phyloP scores from a whole-genome alignment of 2,329 filamentous ascomycete genomes.

The Colletotrichum scovillei region DNA sequence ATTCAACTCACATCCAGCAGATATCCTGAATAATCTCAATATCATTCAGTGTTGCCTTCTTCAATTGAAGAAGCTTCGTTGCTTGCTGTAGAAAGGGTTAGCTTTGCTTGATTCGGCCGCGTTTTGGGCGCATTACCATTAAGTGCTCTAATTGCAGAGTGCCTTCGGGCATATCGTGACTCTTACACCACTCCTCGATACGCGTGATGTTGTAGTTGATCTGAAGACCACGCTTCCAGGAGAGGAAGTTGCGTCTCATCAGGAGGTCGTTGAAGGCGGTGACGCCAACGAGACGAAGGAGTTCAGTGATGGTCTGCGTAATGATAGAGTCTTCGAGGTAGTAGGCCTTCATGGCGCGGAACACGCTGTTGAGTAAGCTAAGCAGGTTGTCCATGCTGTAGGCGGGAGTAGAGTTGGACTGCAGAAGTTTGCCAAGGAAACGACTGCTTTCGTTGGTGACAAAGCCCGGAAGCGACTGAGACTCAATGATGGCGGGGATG shows the following conservation, averaged over 20 bases:
- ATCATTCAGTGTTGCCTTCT: slow-evolving; percentile 98
- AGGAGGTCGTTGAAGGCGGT: slow-evolving; percentile 98
- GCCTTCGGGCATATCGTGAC: slow-evolving; percentile 98
- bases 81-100: slow-evolving; percentile 75
- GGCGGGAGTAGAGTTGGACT: slow-evolving; percentile 89
- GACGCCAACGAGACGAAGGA: slow-evolving; percentile 92
- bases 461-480: slow-evolving; percentile 96
- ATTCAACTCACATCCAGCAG: slow-evolving; percentile 91
- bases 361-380: slow-evolving; percentile 95
- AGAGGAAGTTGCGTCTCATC: slow-evolving; percentile 98
- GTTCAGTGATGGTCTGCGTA: slow-evolving; percentile 93
- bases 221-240: slow-evolving; percentile 98
- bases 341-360: slow-evolving; percentile 98
- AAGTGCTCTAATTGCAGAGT: slow-evolving; percentile 97
- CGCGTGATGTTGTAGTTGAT: slow-evolving; percentile 99
- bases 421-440: slow-evolving; percentile 96
- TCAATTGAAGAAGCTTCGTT: slow-evolving; percentile 96
- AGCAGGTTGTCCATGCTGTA: slow-evolving; percentile 99
- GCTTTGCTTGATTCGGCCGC: background rate
- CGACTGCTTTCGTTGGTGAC: slow-evolving; percentile 98
- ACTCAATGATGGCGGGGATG: slow-evolving; percentile 98
- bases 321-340: slow-evolving; percentile 97
- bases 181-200: slow-evolving; percentile 99
- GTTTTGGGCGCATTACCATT: slow-evolving; percentile 72
- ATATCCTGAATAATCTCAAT: slow-evolving; percentile 99